Base-by-base conservation (phyloP, 2,329 filamentous ascomycete genomes). In the Hysterium pulicare region DNA sequence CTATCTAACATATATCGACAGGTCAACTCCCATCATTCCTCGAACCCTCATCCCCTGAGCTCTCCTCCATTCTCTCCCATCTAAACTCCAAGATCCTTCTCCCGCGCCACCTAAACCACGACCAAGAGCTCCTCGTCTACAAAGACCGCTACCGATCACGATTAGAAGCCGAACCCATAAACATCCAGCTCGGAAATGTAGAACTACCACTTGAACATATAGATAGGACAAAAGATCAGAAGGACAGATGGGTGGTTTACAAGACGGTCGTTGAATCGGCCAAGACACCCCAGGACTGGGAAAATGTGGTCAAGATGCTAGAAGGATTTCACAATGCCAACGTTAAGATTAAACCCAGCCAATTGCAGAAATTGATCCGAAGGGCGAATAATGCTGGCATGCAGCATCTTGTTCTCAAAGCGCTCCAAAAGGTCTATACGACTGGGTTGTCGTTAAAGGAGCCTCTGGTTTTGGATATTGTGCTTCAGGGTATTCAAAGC, bases 11-110 rank as follows among this genome's bases (percentile, higher is more conserved):
- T 23, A 13, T 16, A n/a, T 2, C 23, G 3, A 20, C 42, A 67
- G 66, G 61, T 48, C 50, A 58, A 30, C 58, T 74, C 5, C 71
- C 72, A 15, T 50, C 53, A 33, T 76, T 73, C 61, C 52, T 58
- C 38, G 53, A 66, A 26, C 62, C 71, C 9, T 65, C 70, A 9
- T 64, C 62, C 11, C 57, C 67, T 37, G 63, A 69, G 33, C 69
- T 75, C 41, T 57, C 70, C 38, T 38, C 53, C 16, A 48, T 71
- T 26, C 68, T 76, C 44, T 48, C 57, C 5, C 59, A 48, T 8
- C 56, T 74, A 40, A 72, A 73, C 47, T 59, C 58, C 34, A 68
- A 69, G 38, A 54, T 74, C 50, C 64, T 75, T 44, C 62, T 75
- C 17, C 72, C 72, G 11, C 42, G 42, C 5, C 68, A 72, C 53